Evolutionary conservation across 2,329 filamentous ascomycete species (phyloP).

Genomic region (Penicillium sp.): DNA sequence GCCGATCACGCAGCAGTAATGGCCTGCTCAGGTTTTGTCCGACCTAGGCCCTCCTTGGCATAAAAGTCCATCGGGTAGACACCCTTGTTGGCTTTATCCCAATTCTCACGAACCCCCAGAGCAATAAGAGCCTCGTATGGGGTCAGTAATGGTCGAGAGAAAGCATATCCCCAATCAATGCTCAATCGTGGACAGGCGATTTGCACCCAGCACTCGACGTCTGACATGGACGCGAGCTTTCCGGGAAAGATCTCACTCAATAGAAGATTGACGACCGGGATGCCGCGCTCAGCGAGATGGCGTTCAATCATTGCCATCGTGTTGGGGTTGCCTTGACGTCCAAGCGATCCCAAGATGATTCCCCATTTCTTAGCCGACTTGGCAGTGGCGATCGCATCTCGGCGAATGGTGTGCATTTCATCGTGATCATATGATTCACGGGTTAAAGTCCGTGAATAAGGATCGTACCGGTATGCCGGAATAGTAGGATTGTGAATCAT

Average conservation of each 20-base stretch:
- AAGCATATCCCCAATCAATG: constrained; percentile 99
- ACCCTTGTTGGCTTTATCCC: constrained; percentile 62
- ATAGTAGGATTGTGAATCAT: constrained; percentile 97
- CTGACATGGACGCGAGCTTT: constrained; percentile 88
- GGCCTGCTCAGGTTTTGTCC: constrained; percentile 61
- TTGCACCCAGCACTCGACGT: constrained; percentile 98
- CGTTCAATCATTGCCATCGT: constrained; percentile 86
- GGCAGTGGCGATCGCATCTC: constrained; percentile 74
- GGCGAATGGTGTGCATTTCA: constrained; percentile 82
- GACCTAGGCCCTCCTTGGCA: constrained; percentile 83
- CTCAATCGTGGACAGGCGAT: constrained; percentile 95
- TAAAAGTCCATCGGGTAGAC: constrained; percentile 99
- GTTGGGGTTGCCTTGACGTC: constrained; percentile 92
- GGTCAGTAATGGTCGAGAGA: constrained; percentile 82
- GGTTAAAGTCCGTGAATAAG: constrained; percentile 89
- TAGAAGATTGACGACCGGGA: constrained; percentile 82
- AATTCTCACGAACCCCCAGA: constrained; percentile 77
- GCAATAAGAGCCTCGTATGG: constrained; percentile 94
- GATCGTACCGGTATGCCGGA: constrained; percentile 94
- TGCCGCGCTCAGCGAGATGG: constrained; percentile 69
- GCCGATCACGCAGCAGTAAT: constrained; percentile 22
- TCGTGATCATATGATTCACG: constrained; percentile 89
- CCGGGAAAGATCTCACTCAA: constrained; percentile 96
- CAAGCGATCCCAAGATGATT: constrained; percentile 87
- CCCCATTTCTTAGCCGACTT: constrained; percentile 86